phyloP scores from a whole-genome alignment of 768 basidiomycete species.

The Kwoniella sp. region DNA sequence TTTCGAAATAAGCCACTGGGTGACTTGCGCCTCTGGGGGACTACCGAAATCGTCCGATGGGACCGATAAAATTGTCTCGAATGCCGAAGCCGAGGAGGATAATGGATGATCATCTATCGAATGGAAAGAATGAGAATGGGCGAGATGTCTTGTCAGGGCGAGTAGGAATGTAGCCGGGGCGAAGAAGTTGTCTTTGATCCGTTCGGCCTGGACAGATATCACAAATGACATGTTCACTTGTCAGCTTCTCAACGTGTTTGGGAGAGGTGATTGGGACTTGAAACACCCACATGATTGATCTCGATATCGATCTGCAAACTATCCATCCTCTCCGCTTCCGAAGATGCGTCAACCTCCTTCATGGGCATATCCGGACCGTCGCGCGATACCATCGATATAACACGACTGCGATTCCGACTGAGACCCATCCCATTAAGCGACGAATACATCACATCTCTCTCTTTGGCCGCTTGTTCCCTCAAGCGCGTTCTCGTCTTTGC shows the following conservation, averaged over 20 bases:
- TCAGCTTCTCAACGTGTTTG: no score
- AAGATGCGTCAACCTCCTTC: not conserved
- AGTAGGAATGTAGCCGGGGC: slow-evolving; percentile 44
- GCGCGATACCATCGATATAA: slow-evolving; percentile 61
- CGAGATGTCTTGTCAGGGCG: slow-evolving; percentile 30
- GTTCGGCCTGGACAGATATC: slow-evolving; percentile 32
- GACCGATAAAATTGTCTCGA: slow-evolving; percentile 20
- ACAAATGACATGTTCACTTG: no score
- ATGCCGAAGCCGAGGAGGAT: not conserved
- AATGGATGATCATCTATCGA: not conserved
- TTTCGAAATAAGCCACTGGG: slow-evolving; percentile 41
- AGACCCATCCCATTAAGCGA: slow-evolving; percentile 37
- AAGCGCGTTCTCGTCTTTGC: slow-evolving; percentile 23
- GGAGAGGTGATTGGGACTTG: no score
- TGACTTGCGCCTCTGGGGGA: slow-evolving; percentile 23
- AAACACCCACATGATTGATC: slow-evolving; percentile 38
- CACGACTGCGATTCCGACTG: slow-evolving; percentile 28
- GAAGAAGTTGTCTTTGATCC: slow-evolving; percentile 36
- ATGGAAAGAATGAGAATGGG: slow-evolving; percentile 1
- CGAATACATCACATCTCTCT: slow-evolving; percentile 23
- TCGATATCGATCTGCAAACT: slow-evolving; percentile 37
- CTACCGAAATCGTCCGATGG: slow-evolving; percentile 22
- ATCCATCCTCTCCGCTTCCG: slow-evolving; percentile 26
- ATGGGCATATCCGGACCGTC: slow-evolving; percentile 60
- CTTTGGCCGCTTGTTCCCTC: slow-evolving; percentile 25